Conservation (phyloP, 1,139 yeast genomes). For the Kodamaea arcana region DNA sequence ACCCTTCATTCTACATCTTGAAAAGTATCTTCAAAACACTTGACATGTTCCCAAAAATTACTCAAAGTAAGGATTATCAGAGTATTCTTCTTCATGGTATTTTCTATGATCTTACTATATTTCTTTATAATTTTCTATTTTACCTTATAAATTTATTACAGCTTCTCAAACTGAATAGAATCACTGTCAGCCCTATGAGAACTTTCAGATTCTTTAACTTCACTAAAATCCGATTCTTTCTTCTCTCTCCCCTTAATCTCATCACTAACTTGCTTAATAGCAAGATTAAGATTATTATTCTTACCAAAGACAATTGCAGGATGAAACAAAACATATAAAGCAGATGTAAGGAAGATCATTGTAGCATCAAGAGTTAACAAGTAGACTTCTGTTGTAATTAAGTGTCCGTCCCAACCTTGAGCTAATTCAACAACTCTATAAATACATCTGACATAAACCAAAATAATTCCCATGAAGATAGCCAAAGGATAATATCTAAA, state of each 20-base stretch:
- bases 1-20: too few relatives aligned
- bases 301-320: conserved; percentile 26
- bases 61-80: too few relatives aligned
- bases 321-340: conserved; percentile 21
- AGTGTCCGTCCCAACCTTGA: conserved; percentile 33
- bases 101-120: too few relatives aligned
- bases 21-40: too few relatives aligned
- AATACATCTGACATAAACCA: conserved; percentile 28
- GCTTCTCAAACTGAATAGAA: too few relatives aligned
- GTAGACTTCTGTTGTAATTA: conserved; percentile 29
- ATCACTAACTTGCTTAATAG: neutral
- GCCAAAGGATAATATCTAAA: conserved; percentile 24
- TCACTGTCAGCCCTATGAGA: too few relatives aligned
- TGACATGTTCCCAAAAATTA: too few relatives aligned
- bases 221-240: too few relatives aligned
- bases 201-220: too few relatives aligned
- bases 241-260: neutral
- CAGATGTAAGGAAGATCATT: conserved; percentile 18
- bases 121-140: too few relatives aligned
- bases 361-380: conserved; percentile 27
- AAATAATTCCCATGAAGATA: conserved; percentile 17
- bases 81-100: too few relatives aligned
- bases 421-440: conserved; percentile 30
- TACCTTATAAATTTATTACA: too few relatives aligned
- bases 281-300: conserved; percentile 9